Base-by-base conservation (phyloP, 2,329 filamentous ascomycete genomes). In the Nemania sp. region DNA sequence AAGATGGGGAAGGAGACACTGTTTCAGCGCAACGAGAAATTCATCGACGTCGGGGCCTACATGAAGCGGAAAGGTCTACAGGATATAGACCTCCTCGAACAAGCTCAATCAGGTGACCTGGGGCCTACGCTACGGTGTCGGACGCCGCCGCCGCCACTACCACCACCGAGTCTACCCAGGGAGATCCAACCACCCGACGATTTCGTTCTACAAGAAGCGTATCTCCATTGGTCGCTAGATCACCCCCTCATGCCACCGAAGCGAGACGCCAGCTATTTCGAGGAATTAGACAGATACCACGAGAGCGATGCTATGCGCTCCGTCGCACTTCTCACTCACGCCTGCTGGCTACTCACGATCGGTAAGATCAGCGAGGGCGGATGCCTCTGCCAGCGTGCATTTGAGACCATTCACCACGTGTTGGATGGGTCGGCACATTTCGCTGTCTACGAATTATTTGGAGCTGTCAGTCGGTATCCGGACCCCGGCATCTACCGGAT, bases 1-100 rank as follows among this genome's bases (percentile, higher is more conserved):
- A 72, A 74, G n/a, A 71, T 75, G 61, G 75, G 75, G 52, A 77
- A 77, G 49, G 75, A 75, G 47, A 76, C 69, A 32, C 73, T 70
- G 1, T 73, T 76, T 56, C 72, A 72, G 32, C 73, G 76, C 24
- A 77, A 77, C 47, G 76, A 75, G 18, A 74, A 72, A 55, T 69
- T 69, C 5, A 67, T 77, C 62, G 70, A 77, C 45, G 67, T 76
- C 15, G 69, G 73, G 35, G 74, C 72, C 6, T 77, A 77, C 43
- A 76, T 77, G 62, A 72, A 67, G 43, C 68, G 76, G 66, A 75
- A 73, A 64, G 75, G 76, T n/a, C 70, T 77, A 26, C 63, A 52
- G 20, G 55, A 55, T 5, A 69, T 69, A 41, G 76, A 77, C 59
- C 71, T 77, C 15, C 69, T 77, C 26, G 69, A 73, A 35, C 69